These are phyloP conservation scores for Neonothopanus nambi DNA, from an alignment of 1,284 basidiomycete species.

Conservation along the genomic window DNA sequence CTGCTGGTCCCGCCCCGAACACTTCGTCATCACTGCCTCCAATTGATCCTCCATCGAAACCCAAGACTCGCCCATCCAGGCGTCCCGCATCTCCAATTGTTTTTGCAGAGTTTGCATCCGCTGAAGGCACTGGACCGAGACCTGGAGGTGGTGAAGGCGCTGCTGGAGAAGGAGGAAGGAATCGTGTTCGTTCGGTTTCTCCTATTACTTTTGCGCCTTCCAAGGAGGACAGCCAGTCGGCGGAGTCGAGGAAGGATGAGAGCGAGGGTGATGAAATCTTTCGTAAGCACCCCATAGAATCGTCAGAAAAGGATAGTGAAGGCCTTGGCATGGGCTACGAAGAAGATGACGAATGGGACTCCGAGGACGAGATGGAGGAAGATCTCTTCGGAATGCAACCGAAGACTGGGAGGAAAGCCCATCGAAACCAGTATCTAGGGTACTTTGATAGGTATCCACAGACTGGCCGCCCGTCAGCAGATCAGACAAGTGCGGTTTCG, in stretches of 20 bases:
- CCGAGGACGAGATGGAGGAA: slow-evolving; percentile 6
- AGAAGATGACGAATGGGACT: slow-evolving; percentile 34
- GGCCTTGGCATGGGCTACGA: slow-evolving; percentile 29
- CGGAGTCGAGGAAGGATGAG: background rate
- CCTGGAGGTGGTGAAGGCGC: no score
- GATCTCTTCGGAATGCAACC: no score
- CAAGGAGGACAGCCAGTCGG: background rate
- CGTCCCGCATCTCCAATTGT: slow-evolving; percentile 46
- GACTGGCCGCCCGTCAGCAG: slow-evolving; percentile 7
- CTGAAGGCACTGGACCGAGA: background rate
- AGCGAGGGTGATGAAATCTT: slow-evolving; percentile 1
- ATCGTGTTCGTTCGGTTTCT: no score
- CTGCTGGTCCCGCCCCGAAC: background rate
- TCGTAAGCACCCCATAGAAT: background rate
- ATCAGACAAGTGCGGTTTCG: slow-evolving; percentile 1
- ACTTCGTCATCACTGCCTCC: slow-evolving; percentile 25
- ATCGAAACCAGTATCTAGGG: slow-evolving; percentile 13
- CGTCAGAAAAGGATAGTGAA: slow-evolving; percentile 20
- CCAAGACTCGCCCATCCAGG: slow-evolving; percentile 17
- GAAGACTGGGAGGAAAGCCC: slow-evolving; percentile 1
- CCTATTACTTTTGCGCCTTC: no score
- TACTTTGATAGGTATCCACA: background rate
- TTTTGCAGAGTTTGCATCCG: slow-evolving; percentile 32
- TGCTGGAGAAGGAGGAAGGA: no score
- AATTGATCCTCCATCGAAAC: slow-evolving; percentile 17